phyloP scores from a whole-genome alignment of 2,329 filamentous ascomycete species.

The Onygenales sp. region DNA sequence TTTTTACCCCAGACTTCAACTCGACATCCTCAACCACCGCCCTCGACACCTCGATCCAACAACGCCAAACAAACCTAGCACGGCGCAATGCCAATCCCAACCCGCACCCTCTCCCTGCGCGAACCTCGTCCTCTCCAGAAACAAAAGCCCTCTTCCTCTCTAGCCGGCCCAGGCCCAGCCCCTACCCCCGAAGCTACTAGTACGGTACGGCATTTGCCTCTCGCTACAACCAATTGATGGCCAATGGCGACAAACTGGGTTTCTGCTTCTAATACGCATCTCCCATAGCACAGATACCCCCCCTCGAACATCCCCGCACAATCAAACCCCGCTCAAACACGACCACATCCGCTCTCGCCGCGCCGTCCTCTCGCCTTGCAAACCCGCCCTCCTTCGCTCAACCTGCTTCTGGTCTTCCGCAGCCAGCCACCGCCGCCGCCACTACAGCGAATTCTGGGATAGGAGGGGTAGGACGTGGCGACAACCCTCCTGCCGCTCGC shows the following conservation, averaged over 20 bases:
- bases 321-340: conserved; percentile 1
- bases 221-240: background rate
- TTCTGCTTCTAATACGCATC: background rate
- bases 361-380: background rate
- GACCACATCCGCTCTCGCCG: background rate
- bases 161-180: too few relatives aligned
- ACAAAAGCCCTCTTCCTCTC: conserved; percentile 2
- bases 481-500: conserved; percentile 2
- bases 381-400: conserved; percentile 9
- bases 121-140: conserved; percentile 20
- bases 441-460: conserved; percentile 1
- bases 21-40: background rate
- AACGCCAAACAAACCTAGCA: too few relatives aligned
- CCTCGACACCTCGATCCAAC: background rate
- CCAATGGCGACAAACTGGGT: background rate
- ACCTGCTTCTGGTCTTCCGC: background rate
- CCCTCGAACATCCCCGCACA: background rate
- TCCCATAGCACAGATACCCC: conserved; percentile 1
- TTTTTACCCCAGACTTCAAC: background rate
- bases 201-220: conserved; percentile 9
- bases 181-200: conserved; percentile 11
- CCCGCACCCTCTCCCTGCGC: conserved; percentile 26
- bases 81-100: conserved; percentile 29
- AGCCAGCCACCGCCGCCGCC: background rate
- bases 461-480: background rate